Evolutionary conservation across 202 grass and related monocot genomes (phyloP), one percentile per base, ranked within the genome.

Genomic region (Bolboschoenoplectus hybrid): DNA sequence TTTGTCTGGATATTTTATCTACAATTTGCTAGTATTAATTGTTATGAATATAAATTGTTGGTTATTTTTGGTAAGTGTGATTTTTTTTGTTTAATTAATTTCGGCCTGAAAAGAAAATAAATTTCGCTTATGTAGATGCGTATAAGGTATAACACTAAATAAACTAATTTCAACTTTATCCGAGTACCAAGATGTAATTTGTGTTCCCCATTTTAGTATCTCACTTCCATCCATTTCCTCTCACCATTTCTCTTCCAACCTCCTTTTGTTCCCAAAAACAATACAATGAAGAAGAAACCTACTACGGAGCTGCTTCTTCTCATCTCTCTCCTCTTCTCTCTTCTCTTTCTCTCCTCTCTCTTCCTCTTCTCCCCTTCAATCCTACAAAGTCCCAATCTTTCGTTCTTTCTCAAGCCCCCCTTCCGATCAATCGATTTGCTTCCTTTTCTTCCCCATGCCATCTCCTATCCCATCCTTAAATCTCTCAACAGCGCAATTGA

Each of bases 361-460:
- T 53, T 36, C 6, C 35, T 60, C 75, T 11, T 80, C 52, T 60
- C 3, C 34, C 52, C 14, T 10, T 55, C 35, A 9, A 7, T 65
- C n/a, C 20, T 66, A 46, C 80, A 16, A 62, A 44, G 39, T 11
- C 9, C 2, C n/a, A 13, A 84, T n/a, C 60, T 84, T 55, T 84
- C 65, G 1, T 71, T 38, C 9, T 14, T 84, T 39, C 49, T 84
- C 20, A 84, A 57, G 46, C 4, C 82, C 77, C 95, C 95, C 44
- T 90, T 93, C 85, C 88, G 80, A 74, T 86, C 92, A 71, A 6
- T 80, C 63, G 95, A 97, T 85, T 39, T 94, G 26, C 95, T 97
- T 60, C 92, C 91, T 67, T 76, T 97, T 50, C 88, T 97, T 13
- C 95, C 92, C 46, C 82, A 90, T 58, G 60, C 63, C n/a, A 90